Percentiles rank a stretch among this genome's conserved stretches.
These are phyloP conservation scores for Sugiyamaella paludigena DNA, from an alignment of 1,139 yeast species.

Conservation along the genomic window DNA sequence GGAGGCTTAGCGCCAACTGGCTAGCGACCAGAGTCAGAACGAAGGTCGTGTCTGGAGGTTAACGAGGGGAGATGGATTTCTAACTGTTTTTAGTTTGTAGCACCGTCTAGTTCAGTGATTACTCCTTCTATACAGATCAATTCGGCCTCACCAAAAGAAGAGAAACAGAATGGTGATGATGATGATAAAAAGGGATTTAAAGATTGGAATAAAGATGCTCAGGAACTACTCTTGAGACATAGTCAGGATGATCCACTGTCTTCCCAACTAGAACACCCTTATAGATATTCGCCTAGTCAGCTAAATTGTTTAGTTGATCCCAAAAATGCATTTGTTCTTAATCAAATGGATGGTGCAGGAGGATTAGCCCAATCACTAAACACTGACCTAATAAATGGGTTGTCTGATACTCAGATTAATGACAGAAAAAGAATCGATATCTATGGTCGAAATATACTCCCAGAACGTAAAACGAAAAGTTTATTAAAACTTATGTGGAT, in stretches of 20 bases:
- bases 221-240: constrained; percentile 1
- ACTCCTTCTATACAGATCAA: neutral
- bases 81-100: too few relatives aligned
- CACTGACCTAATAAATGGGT: constrained; percentile 35
- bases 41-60: too few relatives aligned
- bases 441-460: constrained; percentile 71
- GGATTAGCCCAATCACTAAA: constrained; percentile 34
- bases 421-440: constrained; percentile 40
- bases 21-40: too few relatives aligned
- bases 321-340: constrained; percentile 40
- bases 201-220: constrained; percentile 12
- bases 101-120: too few relatives aligned
- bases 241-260: too few relatives aligned
- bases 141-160: neutral
- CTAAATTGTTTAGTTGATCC: constrained; percentile 41
- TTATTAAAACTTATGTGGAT: constrained; percentile 69
- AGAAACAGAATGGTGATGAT: neutral
- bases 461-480: constrained; percentile 64
- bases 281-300: constrained; percentile 29
- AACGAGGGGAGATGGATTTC: too few relatives aligned
- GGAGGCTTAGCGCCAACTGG: too few relatives aligned
- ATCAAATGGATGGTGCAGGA: constrained; percentile 32
- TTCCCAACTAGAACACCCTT: neutral
- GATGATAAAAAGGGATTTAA: neutral
- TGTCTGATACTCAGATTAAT: constrained; percentile 27